Conservation (phyloP, 805 yeast genomes). For the Metschnikowia cubensis region DNA sequence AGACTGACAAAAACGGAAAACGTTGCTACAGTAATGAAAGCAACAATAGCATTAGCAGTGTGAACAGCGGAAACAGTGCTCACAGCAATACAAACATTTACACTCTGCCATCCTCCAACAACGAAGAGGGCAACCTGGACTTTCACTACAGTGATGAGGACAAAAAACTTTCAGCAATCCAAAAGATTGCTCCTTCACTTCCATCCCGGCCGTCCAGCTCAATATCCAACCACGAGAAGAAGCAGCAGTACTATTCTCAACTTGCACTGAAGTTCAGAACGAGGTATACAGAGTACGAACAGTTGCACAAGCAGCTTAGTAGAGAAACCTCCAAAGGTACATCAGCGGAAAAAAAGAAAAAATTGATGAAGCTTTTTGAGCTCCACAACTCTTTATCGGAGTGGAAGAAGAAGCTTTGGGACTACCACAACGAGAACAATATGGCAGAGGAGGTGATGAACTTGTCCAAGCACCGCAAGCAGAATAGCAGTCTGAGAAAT, state of each 20-base stretch:
- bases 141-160: constrained; percentile 15
- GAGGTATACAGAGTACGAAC: constrained; percentile 17
- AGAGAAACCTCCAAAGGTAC: constrained; percentile 9
- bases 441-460: constrained; percentile 33
- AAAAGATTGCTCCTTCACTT: constrained; percentile 5
- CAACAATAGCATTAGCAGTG: constrained; percentile 13
- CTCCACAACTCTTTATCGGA: constrained; percentile 49
- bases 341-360: constrained; percentile 13
- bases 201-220: constrained; percentile 16
- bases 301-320: constrained; percentile 13
- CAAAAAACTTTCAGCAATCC: constrained; percentile 4
- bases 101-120: constrained; percentile 37
- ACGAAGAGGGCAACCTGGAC: constrained; percentile 22
- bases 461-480: constrained; percentile 37
- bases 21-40: constrained; percentile 14
- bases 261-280: constrained; percentile 17
- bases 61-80: constrained; percentile 8
- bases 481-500: constrained; percentile 8
- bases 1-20: constrained; percentile 12
- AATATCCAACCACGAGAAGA: constrained; percentile 16
- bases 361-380: constrained; percentile 40
- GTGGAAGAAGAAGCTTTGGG: constrained; percentile 58
- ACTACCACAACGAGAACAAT: constrained; percentile 31
- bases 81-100: constrained; percentile 13
- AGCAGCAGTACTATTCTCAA: constrained; percentile 17